These are phyloP conservation scores for Ophiocytium majus DNA, from an alignment of 352 stramenopile species.

Conservation along the genomic window DNA sequence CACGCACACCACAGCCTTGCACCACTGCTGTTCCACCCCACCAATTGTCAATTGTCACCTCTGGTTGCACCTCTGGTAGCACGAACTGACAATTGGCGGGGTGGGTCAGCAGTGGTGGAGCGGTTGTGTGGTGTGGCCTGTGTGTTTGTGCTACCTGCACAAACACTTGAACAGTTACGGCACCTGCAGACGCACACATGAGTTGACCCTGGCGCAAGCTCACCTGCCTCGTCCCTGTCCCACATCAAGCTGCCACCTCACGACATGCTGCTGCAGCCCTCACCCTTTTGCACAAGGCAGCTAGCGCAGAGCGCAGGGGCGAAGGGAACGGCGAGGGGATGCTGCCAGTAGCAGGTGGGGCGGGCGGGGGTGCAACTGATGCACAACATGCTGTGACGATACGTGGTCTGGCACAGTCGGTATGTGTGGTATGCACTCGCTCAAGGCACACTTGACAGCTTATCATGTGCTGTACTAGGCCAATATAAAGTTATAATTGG, in stretches of 20 bases:
- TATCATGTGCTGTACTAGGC: not conserved
- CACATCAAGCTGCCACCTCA: too few species aligned
- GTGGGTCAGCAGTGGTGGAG: too few species aligned
- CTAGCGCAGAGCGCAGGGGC: too few species aligned
- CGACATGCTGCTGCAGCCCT: too few species aligned
- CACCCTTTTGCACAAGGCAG: too few species aligned
- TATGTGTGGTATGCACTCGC: too few species aligned
- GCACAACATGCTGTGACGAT: not conserved
- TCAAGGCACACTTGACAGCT: not conserved
- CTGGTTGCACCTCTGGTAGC: not conserved
- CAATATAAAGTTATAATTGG: not conserved
- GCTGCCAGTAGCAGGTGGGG: not conserved
- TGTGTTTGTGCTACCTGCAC: not conserved
- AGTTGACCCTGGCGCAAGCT: not conserved
- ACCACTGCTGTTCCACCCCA: not conserved
- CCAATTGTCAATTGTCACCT: not conserved
- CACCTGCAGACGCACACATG: not conserved
- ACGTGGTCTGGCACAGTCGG: too few species aligned
- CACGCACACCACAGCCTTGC: not conserved
- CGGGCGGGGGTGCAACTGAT: not conserved
- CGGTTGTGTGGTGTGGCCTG: not conserved
- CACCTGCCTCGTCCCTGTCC: too few species aligned
- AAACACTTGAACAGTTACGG: not conserved
- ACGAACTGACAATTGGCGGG: not conserved
- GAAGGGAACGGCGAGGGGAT: not conserved